phyloP scores from a whole-genome alignment of 805 yeast species.

The Torulaspora quercuum region DNA sequence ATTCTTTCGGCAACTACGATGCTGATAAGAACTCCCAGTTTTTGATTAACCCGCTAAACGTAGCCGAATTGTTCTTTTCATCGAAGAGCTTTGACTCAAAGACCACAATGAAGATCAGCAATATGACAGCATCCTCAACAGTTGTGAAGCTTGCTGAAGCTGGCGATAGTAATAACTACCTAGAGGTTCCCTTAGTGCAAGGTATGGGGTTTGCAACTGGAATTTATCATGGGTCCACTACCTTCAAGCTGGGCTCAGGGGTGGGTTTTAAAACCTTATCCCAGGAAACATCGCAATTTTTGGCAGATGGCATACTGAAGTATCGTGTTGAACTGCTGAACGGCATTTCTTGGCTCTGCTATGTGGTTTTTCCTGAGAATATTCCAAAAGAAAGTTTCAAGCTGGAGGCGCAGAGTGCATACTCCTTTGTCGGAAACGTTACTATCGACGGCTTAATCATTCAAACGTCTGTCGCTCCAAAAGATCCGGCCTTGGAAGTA shows the following conservation, averaged over 20 bases:
- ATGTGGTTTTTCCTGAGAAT: slow-evolving; percentile 42
- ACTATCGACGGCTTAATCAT: slow-evolving; percentile 41
- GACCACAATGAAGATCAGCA: slow-evolving; percentile 42
- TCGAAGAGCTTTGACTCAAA: slow-evolving; percentile 46
- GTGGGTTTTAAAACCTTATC: slow-evolving; percentile 40
- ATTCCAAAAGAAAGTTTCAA: slow-evolving; percentile 14
- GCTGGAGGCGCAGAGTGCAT: slow-evolving; percentile 27
- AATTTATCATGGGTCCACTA: slow-evolving; percentile 34
- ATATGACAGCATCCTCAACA: slow-evolving; percentile 51
- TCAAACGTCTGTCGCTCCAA: slow-evolving; percentile 52
- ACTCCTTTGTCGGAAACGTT: slow-evolving; percentile 36
- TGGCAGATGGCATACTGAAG: slow-evolving; percentile 37
- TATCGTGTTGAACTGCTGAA: slow-evolving; percentile 51
- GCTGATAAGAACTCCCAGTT: slow-evolving; percentile 38
- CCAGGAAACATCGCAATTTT: slow-evolving; percentile 32
- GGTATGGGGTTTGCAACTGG: slow-evolving; percentile 61
- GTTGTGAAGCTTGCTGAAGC: slow-evolving; percentile 40
- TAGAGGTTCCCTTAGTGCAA: slow-evolving; percentile 51
- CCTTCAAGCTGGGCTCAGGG: slow-evolving; percentile 46
- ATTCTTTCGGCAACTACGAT: slow-evolving; percentile 47
- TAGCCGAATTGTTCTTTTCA: slow-evolving; percentile 54
- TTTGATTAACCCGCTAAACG: slow-evolving; percentile 54
- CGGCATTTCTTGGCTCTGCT: slow-evolving; percentile 49
- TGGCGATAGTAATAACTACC: slow-evolving; percentile 33
- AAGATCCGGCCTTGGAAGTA: slow-evolving; percentile 34